phyloP scores from a whole-genome alignment of 2,329 filamentous ascomycete species.

The Penicillium brevicompactum region DNA sequence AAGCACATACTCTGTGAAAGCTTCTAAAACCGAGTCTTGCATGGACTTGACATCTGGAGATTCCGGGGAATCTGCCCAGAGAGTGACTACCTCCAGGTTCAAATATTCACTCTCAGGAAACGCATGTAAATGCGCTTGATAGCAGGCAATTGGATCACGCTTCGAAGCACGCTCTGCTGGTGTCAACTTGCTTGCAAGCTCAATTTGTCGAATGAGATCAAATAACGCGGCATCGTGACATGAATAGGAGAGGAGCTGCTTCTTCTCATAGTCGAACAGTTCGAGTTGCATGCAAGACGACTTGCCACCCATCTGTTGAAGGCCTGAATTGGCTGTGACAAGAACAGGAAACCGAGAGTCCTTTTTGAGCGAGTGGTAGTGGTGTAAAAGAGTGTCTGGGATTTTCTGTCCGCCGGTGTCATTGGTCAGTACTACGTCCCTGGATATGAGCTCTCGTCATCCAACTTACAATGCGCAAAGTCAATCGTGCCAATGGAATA shows the following conservation, averaged over 20 bases:
- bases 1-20: constrained; percentile 35
- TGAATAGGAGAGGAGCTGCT: constrained; percentile 22
- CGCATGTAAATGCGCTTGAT: constrained; percentile 31
- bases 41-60: constrained; percentile 24
- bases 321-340: constrained; percentile 12
- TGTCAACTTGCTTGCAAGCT: constrained; percentile 20
- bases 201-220: constrained; percentile 26
- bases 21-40: constrained; percentile 15
- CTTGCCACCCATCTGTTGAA: constrained; percentile 5
- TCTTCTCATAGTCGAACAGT: constrained; percentile 13
- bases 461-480: constrained; percentile 34
- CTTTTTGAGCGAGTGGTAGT: neutral
- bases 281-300: constrained; percentile 25
- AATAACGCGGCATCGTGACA: constrained; percentile 18
- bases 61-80: constrained; percentile 40
- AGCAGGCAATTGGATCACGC: constrained; percentile 29
- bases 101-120: constrained; percentile 23
- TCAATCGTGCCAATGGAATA: constrained; percentile 35
- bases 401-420: neutral
- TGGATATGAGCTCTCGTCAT: neutral
- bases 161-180: constrained; percentile 30
- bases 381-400: constrained; percentile 22
- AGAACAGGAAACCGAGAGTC: neutral
- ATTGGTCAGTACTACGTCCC: constrained; percentile 8
- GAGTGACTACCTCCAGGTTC: constrained; percentile 31